Conservation (phyloP, 371 early-diverging fungal genomes). For the Mucor irregularis region DNA sequence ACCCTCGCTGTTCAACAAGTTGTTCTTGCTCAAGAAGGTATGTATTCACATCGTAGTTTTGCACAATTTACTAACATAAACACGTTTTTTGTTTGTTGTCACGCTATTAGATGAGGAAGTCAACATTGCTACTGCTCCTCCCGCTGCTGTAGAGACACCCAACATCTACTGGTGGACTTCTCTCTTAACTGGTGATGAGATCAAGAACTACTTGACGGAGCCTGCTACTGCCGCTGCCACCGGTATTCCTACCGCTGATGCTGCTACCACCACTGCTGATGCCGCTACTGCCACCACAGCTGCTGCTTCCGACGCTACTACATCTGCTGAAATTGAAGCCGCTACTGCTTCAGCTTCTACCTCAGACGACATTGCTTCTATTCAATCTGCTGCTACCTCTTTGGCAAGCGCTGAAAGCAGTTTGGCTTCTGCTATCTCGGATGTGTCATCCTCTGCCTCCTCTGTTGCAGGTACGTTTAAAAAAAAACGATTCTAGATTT, state of each 20-base stretch:
- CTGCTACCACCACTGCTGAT: neutral
- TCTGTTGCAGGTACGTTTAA: constrained; percentile 4
- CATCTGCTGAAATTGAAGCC: neutral
- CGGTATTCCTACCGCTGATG: neutral
- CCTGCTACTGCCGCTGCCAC: constrained; percentile 9
- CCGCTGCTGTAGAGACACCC: constrained; percentile 16
- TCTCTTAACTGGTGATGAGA: constrained; percentile 14
- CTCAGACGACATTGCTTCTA: neutral
- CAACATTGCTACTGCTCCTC: neutral
- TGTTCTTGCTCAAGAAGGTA: constrained; percentile 18
- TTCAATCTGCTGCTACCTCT: neutral
- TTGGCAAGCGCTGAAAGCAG: too few species aligned
- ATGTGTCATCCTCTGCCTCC: neutral
- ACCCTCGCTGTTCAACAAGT: constrained; percentile 9
- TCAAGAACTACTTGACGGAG: constrained; percentile 19
- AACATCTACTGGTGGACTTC: constrained; percentile 31
- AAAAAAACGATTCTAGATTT: neutral
- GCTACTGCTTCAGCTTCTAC: constrained; percentile 1
- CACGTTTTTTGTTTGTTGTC: too few species aligned
- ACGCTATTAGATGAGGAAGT: neutral
- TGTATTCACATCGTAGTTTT: too few species aligned
- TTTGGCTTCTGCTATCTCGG: neutral
- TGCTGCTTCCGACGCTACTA: neutral
- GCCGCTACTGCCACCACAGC: neutral
- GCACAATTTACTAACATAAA: neutral